Evolutionary conservation across 2,329 filamentous ascomycete genomes (phyloP), one percentile per base, ranked within the genome.

Genomic region (Myriosclerotinia curreyana): DNA sequence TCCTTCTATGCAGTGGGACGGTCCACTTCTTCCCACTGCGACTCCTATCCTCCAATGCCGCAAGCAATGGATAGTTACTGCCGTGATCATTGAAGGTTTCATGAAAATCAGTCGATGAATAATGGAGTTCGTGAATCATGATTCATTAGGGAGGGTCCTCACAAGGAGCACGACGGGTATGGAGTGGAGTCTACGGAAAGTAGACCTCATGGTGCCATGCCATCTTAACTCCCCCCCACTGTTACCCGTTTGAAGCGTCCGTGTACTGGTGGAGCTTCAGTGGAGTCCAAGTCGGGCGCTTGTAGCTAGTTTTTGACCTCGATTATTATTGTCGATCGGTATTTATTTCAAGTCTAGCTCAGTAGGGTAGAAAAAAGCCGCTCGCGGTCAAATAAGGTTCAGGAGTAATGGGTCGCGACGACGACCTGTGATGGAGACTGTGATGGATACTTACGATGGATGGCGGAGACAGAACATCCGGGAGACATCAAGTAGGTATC

Each of bases 11-110:
- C 54, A n/a, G 12, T 58, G n/a, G 42, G 36, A 46, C 4, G 31
- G 42, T 11, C 31, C 36, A 58, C 31, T 59, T 5, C n/a, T 48
- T 42, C n/a, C 55, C 55, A 48, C 55, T 59, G 42, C 48, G 55
- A 59, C 55, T 59, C 44, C 31, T 14, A 17, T 28, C 15, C 36
- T n/a, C 42, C 14, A 22, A 12, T 46, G 17, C 20, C 40, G 25
- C 54, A 31, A 46, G 25, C 54, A 31, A 46, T 12, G 40, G 40
- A 58, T 38, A 38, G 3, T 5, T 25, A 25, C 36, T 48, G 20
- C 31, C 31, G 7, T 58, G 28, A 48, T 25, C 20, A 48, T 25
- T 58, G 28, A 36, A 25, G 11, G 20, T 34, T 48, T 40, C 31
- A 34, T 22, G 31, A 34, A 34, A 22, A 55, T 55, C 15, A 22